phyloP scores from a whole-genome alignment of 176 grass and related monocot genomes.

The Bolboschoenus planiculmis region DNA sequence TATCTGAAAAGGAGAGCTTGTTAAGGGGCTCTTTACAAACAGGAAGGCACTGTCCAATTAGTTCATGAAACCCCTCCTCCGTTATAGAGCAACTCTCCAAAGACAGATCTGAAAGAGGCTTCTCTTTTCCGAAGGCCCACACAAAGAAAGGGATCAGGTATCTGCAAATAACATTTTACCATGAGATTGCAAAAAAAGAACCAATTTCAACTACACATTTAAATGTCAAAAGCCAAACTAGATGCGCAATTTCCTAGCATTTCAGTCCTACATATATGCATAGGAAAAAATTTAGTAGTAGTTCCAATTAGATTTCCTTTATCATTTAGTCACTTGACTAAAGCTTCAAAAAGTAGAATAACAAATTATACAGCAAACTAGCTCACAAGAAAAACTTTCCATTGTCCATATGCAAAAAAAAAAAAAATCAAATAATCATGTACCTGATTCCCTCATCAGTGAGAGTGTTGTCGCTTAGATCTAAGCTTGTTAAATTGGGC shows the following conservation, averaged over 20 bases:
- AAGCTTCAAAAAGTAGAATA: slow-evolving; percentile 21
- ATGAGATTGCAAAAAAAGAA: not conserved
- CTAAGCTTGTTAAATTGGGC: slow-evolving; percentile 61
- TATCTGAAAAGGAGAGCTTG: slow-evolving; percentile 69
- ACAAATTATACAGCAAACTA: slow-evolving; percentile 3
- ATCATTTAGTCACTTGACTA: not conserved
- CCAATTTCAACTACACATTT: not conserved
- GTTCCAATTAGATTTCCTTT: not conserved
- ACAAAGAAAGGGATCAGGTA: slow-evolving; percentile 60
- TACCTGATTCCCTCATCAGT: slow-evolving; percentile 82
- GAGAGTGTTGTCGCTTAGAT: slow-evolving; percentile 83
- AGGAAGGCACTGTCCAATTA: slow-evolving; percentile 52
- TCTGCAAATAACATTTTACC: slow-evolving; percentile 36
- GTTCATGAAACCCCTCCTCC: slow-evolving; percentile 43
- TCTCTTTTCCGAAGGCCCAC: slow-evolving; percentile 45
- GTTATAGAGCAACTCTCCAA: slow-evolving; percentile 60
- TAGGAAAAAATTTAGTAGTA: not conserved
- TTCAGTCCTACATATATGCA: not conserved
- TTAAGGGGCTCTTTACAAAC: slow-evolving; percentile 42
- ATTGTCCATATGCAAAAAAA: slow-evolving; percentile 1
- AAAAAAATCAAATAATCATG: slow-evolving; percentile 2
- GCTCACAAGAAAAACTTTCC: not conserved
- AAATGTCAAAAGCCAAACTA: slow-evolving; percentile 16
- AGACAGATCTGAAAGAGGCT: slow-evolving; percentile 49
- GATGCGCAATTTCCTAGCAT: not conserved